phyloP scores from a whole-genome alignment of 495 filamentous ascomycete species.

The Tuber indicum region DNA sequence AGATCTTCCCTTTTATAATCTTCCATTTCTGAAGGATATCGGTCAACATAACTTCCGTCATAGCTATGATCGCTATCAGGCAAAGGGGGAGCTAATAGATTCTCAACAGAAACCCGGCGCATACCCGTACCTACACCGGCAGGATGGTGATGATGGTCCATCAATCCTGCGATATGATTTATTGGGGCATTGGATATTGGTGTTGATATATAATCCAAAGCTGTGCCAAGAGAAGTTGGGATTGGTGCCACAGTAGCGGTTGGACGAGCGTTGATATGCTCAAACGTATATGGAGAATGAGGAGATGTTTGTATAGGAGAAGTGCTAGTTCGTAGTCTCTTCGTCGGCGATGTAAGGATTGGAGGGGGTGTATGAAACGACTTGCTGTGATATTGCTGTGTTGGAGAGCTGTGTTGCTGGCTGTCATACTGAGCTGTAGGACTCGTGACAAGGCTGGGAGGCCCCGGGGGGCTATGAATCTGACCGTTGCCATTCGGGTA shows the following conservation, averaged over 20 bases:
- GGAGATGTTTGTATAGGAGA: constrained; percentile 38
- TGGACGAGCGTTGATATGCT: constrained; percentile 31
- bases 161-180: constrained; percentile 31
- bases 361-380: constrained; percentile 35
- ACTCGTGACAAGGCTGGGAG: constrained; percentile 23
- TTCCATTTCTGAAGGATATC: constrained; percentile 30
- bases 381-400: constrained; percentile 32
- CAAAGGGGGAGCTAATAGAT: constrained; percentile 35
- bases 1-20: constrained; percentile 28
- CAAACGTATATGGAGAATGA: constrained; percentile 34
- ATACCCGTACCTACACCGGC: constrained; percentile 32
- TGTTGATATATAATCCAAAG: constrained; percentile 29
- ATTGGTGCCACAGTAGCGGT: constrained; percentile 31
- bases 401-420: constrained; percentile 35
- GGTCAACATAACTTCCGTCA: constrained; percentile 27
- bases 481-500: constrained; percentile 29
- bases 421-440: constrained; percentile 31
- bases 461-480: constrained; percentile 36
- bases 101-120: constrained; percentile 40
- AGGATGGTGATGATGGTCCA: constrained; percentile 23
- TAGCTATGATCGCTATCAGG: constrained; percentile 31
- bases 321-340: constrained; percentile 39
- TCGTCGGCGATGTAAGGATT: constrained; percentile 35
- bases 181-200: constrained; percentile 25
- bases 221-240: constrained; percentile 32